Evolutionary conservation across 2,329 filamentous ascomycete genomes (phyloP), one percentile per base, ranked within the genome.

Genomic region (Pyricularia sp.): DNA sequence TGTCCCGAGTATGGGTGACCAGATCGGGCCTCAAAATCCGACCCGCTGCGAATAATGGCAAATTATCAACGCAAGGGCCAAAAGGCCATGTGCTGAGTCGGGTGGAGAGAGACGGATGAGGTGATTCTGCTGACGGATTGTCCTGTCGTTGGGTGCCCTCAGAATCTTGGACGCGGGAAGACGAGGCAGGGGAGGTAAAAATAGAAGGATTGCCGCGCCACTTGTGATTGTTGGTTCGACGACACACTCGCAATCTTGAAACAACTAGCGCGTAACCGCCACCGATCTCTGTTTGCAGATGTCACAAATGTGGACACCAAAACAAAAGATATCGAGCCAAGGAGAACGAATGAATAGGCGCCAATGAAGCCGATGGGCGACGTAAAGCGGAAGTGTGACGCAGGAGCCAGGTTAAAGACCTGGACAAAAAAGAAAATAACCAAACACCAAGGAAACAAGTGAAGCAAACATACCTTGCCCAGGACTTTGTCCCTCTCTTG

Each of bases 401-500:
- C 42, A n/a, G 20, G 20, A 20, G n/a, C 23, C 64, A 33, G 50
- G n/a, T 55, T 36, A 14, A 9, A 64, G n/a, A 12, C 14, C 10
- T 36, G 42, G 68, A 42, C 67, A 25, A 63, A 64, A 64, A 33
- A 25, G 33, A 50, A 67, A 25, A 26, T 61, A 20, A 61, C 42
- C 31, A 64, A 6, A 23, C 20, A 61, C 23, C 42, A 33, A 33
- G 50, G 25, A 67, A 23, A 23, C 61, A 20, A 55, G 4, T 6
- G 12, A 12, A 4, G 50, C 30, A 23, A 61, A 68, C 59, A 42
- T 26, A 71, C 67, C 80, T 95, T 94, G 73, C 92, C 91, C 25
- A 94, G 92, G 69, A 95, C 84, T 80, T 94, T 93, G 80, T 97
- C 94, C 72, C 90, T 86, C 78, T 98, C 94, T 12, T 93, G 85